A percentile compares a stretch with the other conserved stretches of the same genome.
Evolutionary conservation across 2,329 filamentous ascomycete species (phyloP).

Genomic region (Sporothrix mexicana): DNA sequence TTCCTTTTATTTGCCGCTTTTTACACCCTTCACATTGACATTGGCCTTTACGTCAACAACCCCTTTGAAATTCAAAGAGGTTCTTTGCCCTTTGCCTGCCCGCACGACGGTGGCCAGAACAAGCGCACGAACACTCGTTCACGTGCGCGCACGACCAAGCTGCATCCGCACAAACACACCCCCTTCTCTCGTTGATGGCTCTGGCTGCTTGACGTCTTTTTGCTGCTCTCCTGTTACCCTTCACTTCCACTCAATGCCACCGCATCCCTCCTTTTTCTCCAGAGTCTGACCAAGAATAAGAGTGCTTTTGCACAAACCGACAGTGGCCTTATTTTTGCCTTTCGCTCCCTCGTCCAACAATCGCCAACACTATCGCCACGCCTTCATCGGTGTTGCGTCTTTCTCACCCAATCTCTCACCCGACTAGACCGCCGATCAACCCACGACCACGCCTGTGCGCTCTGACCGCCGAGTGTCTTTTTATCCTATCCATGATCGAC

Average conservation of each 20-base stretch:
- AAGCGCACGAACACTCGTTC: slow-evolving; percentile 28
- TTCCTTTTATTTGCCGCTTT: not conserved
- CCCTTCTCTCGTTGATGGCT: not conserved
- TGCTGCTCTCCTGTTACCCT: not conserved
- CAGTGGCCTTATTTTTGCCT: not conserved
- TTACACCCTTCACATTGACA: too few species aligned
- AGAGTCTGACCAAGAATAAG: not conserved
- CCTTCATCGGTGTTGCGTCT: not conserved
- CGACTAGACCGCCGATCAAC: not conserved
- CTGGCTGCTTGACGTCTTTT: not conserved
- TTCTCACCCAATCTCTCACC: not conserved
- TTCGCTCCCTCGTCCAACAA: not conserved
- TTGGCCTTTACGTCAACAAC: not conserved
- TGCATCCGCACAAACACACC: slow-evolving; percentile 16
- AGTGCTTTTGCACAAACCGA: not conserved
- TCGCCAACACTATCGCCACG: not conserved
- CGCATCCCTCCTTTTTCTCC: not conserved
- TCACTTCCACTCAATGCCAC: slow-evolving; percentile 19
- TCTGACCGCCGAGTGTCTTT: slow-evolving; percentile 23
- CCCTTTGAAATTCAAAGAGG: not conserved
- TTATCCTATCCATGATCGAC: slow-evolving; percentile 24
- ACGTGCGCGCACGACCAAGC: slow-evolving; percentile 29
- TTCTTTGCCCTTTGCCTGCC: slow-evolving; percentile 4
- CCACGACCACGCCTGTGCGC: slow-evolving; percentile 7
- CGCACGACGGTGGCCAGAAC: slow-evolving; percentile 14